Conservation (phyloP, 805 yeast genomes). For the Candida multigemmis region DNA sequence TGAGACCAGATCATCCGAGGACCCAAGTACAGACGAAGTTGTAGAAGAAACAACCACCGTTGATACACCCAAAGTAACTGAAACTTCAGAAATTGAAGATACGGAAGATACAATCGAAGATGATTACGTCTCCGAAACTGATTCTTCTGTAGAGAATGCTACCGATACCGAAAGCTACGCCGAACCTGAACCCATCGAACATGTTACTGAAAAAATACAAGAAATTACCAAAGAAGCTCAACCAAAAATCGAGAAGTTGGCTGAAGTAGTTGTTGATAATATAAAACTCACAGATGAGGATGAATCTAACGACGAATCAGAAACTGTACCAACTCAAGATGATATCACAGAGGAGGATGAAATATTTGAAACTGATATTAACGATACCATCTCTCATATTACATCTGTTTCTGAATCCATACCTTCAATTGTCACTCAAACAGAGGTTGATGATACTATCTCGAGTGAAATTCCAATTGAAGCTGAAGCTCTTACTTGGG, state of each 20-base stretch:
- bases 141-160: neutral
- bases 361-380: too few relatives aligned
- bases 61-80: neutral
- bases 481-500: slow-evolving; percentile 1
- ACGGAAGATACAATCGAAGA: slow-evolving; percentile 1
- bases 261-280: neutral
- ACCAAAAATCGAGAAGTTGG: neutral
- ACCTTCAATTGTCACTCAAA: too few relatives aligned
- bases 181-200: slow-evolving; percentile 1
- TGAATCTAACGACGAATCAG: neutral
- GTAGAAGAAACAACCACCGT: slow-evolving; percentile 1
- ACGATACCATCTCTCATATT: too few relatives aligned
- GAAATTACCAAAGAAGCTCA: too few relatives aligned
- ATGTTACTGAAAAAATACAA: neutral
- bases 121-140: slow-evolving; percentile 1
- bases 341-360: neutral
- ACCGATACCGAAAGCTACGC: neutral
- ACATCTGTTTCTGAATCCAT: too few relatives aligned
- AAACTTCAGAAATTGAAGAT: neutral
- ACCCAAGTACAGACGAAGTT: slow-evolving; percentile 1
- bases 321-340: neutral
- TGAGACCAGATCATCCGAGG: slow-evolving; percentile 1
- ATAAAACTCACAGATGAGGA: too few relatives aligned
- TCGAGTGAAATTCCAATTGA: neutral
- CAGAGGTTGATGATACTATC: too few relatives aligned